Conservation (phyloP, 352 stramenopile genomes). For the Phytophthora syringae region DNA sequence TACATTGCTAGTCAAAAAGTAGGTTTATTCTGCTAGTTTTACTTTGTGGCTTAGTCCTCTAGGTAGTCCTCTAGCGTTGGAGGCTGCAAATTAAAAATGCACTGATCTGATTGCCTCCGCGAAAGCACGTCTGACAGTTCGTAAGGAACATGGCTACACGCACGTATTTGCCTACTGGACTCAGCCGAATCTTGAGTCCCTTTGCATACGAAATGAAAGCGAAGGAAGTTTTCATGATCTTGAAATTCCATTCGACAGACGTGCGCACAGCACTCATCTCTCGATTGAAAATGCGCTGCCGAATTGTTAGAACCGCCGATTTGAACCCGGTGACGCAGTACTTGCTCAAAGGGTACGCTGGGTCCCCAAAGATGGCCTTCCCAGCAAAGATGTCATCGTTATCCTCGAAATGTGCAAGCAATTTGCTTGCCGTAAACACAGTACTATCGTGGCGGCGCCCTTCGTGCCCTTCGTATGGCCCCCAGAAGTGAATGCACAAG, state of each 20-base stretch:
- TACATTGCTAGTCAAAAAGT: background rate
- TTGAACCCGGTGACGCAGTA: background rate
- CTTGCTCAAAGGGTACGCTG: background rate
- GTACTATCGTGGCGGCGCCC: background rate
- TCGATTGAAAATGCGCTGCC: background rate
- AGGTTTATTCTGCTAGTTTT: background rate
- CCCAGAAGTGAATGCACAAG: slow-evolving; percentile 9
- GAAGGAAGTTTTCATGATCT: background rate
- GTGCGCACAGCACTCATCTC: slow-evolving; percentile 3
- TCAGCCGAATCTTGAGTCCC: background rate
- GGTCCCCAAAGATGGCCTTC: background rate
- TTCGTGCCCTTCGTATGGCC: background rate
- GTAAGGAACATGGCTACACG: slow-evolving; percentile 1
- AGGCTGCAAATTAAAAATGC: background rate
- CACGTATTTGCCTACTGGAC: slow-evolving; percentile 1
- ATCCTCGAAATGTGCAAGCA: background rate
- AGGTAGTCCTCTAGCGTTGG: slow-evolving; percentile 6
- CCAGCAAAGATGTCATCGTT: background rate
- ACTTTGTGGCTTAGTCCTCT: no score
- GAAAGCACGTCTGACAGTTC: slow-evolving; percentile 1
- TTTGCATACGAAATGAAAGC: background rate
- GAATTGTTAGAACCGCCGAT: background rate
- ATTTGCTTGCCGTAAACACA: background rate
- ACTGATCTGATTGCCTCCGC: slow-evolving; percentile 2
- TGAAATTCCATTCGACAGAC: slow-evolving; percentile 6